These are phyloP conservation scores for Xylariaceae sp. DNA, from an alignment of 2,329 filamentous ascomycete genomes.

Conservation along the genomic window DNA sequence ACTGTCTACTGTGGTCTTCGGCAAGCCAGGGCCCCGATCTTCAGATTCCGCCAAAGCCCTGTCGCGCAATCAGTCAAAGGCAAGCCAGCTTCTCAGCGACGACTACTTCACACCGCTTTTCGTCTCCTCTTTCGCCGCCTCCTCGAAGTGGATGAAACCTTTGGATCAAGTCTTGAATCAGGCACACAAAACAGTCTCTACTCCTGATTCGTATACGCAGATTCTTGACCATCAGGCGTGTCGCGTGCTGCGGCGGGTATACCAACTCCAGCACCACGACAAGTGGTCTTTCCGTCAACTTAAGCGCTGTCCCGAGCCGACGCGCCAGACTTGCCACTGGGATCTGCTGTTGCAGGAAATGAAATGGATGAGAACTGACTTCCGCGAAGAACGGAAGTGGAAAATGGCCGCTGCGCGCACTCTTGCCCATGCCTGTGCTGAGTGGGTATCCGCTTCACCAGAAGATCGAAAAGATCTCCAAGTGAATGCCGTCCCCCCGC, in stretches of 20 bases:
- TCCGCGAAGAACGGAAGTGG: constrained; percentile 89
- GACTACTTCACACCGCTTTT: constrained; percentile 60
- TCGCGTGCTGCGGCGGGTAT: constrained; percentile 76
- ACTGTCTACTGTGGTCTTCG: constrained; percentile 70
- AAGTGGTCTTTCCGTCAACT: constrained; percentile 90
- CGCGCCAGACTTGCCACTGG: constrained; percentile 69
- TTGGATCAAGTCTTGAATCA: constrained; percentile 68
- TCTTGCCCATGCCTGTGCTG: constrained; percentile 73
- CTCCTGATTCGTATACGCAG: constrained; percentile 73
- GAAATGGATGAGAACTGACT: constrained; percentile 98
- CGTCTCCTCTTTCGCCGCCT: constrained; percentile 48
- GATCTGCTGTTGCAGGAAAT: constrained; percentile 84
- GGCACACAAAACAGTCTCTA: constrained; percentile 84
- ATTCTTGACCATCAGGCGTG: constrained; percentile 83
- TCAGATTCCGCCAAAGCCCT: constrained; percentile 37
- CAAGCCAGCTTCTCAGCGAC: constrained; percentile 41
- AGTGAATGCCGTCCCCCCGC: constrained; percentile 49
- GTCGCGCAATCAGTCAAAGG: constrained; percentile 32
- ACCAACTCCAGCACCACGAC: constrained; percentile 82
- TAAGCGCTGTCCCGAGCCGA: constrained; percentile 75
- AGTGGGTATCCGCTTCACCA: constrained; percentile 62
- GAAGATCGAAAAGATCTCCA: constrained; percentile 62
- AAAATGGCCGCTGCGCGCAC: constrained; percentile 75
- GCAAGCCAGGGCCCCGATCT: constrained; percentile 50
- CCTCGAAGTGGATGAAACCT: constrained; percentile 52